Evolutionary conservation across 352 stramenopile genomes (phyloP), one percentile per base, ranked within the genome.

Genomic region (Phytopythium delawarense): DNA sequence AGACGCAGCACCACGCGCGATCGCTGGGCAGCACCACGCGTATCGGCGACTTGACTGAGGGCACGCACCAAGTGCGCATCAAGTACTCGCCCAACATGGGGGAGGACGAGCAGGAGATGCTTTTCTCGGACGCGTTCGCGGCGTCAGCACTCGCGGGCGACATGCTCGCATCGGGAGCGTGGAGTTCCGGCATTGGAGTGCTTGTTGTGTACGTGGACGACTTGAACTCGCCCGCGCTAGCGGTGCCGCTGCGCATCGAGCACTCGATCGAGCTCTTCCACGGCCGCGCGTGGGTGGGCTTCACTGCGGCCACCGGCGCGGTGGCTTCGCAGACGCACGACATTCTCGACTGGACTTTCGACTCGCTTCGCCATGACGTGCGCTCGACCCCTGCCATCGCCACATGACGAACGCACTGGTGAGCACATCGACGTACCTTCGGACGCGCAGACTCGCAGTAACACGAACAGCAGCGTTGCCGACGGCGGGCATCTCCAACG

Each of bases 131-230:
- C 18, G 67, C 76, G 15, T 92, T 92, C 61, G 66, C 66, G 18
- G 72, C 76, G 2, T 87, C 66, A 9, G 80, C 79, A 8, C 60
- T 88, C 34, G 78, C 80, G 4, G 81, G 81, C 1, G 61, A 84
- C 45, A 94, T 96, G 59, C 83, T 97, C 25, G 64, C 70, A 2
- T 75, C 67, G 18, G 86, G 87, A 7, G 77, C 76, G 4, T 88
- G 86, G 69, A 18, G 53, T 11, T 72, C 73, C 0, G 87, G 91
- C 3, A 59, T 97, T 32, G 91, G 92, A 0, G 59, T 87, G 39
- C 78, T 98, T 3, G 75, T 75, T 5, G 71, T 98, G 16, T 97
- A 88, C 57, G n/a, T 98, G n/a, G 73, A 97, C 57, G 84, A 96
- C 64, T 74, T 94, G 60, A 76, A 90, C 66, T 84, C 67, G 21